phyloP scores from a whole-genome alignment of 2,329 filamentous ascomycete species.

The Pseudogymnoascus sp. region DNA sequence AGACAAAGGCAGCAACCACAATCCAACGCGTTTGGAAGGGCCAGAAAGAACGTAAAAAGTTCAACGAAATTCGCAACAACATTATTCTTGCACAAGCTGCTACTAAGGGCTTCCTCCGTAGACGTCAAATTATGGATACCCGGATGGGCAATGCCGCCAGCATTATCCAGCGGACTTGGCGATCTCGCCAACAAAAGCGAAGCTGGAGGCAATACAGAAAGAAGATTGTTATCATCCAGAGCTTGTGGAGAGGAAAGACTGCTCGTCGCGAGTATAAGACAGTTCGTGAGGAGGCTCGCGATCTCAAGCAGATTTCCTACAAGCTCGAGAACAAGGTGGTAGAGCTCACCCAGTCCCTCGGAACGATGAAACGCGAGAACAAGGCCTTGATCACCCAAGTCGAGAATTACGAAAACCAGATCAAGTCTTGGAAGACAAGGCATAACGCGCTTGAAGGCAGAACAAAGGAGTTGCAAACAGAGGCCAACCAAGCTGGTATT shows the following conservation, averaged over 20 bases:
- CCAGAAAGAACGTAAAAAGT: conserved; percentile 78
- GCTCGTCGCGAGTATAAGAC: conserved; percentile 83
- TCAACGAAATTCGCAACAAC: conserved; percentile 70
- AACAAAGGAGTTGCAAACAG: conserved; percentile 87
- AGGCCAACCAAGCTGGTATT: conserved; percentile 96
- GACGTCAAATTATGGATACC: conserved; percentile 89
- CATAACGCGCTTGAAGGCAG: conserved; percentile 84
- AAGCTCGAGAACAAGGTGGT: conserved; percentile 99
- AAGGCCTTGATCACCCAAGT: conserved; percentile 81
- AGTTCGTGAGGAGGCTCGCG: conserved; percentile 87
- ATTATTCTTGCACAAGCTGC: conserved; percentile 82
- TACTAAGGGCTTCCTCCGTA: conserved; percentile 84
- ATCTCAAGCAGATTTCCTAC: conserved; percentile 98
- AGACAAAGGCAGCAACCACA: conserved; percentile 78
- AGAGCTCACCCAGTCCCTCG: conserved; percentile 88
- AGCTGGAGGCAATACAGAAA: conserved; percentile 82
- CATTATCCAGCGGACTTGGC: conserved; percentile 86
- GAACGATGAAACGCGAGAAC: conserved; percentile 90
- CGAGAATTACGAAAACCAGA: conserved; percentile 90
- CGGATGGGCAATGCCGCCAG: conserved; percentile 85
- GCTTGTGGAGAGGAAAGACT: conserved; percentile 77
- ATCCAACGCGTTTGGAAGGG: conserved; percentile 96
- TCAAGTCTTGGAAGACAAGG: conserved; percentile 91
- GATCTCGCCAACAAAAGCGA: conserved; percentile 68
- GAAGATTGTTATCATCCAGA: conserved; percentile 86